Conservation (phyloP, 306 rosid genomes). For the Luffa acutangula region DNA sequence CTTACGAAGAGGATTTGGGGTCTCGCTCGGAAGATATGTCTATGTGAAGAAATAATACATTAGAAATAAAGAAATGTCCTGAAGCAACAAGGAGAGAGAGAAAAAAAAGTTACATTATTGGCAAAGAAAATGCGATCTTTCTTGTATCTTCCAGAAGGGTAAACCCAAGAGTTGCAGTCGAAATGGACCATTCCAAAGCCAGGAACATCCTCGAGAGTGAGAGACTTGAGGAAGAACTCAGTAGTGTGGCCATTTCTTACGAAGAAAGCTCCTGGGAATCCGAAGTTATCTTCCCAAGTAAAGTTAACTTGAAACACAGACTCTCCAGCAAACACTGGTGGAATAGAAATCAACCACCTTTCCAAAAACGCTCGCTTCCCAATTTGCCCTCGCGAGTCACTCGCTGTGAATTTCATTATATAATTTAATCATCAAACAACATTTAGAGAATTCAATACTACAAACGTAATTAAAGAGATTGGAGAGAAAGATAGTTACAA, state of each 20-base stretch:
- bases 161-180: constrained; percentile 78
- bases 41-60: constrained; percentile 7
- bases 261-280: constrained; percentile 59
- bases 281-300: constrained; percentile 50
- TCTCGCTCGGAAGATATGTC: constrained; percentile 56
- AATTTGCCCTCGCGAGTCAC: constrained; percentile 35
- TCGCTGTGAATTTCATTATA: constrained; percentile 16
- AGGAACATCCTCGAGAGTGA: constrained; percentile 63
- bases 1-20: constrained; percentile 47
- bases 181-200: constrained; percentile 47
- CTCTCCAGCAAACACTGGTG: constrained; percentile 38
- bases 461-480: no score
- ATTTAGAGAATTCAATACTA: no score
- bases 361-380: constrained; percentile 55
- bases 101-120: constrained; percentile 37
- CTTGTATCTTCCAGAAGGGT: constrained; percentile 43
- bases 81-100: no score
- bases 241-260: constrained; percentile 50
- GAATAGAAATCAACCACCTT: constrained; percentile 37
- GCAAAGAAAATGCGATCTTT: constrained; percentile 63
- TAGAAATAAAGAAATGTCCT: no score
- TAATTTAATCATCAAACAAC: no score
- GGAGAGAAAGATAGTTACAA: background rate
- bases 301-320: constrained; percentile 40
- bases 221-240: constrained; percentile 52